Base-by-base conservation (phyloP, 192 early-diverging fungal genomes). In the Mortierella claussenii region DNA sequence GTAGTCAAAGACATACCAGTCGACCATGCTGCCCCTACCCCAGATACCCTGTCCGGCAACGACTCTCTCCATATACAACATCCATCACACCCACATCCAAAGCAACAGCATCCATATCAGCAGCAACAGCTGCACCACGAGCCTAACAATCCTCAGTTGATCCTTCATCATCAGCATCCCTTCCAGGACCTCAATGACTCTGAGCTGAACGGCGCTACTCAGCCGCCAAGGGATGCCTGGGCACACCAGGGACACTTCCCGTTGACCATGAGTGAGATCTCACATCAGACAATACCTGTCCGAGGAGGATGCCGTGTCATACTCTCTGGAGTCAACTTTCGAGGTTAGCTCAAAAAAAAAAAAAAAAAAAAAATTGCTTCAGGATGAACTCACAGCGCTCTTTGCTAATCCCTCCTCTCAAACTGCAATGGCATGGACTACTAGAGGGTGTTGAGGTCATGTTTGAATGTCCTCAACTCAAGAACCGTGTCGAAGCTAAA, bases 191-290 rank as follows among this genome's bases (percentile, higher is more conserved):
- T n/a, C 20, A 18, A 48, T 33, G 18, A 47, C 31, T 31, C 43
- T 1, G 44, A 60, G 28, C 21, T 42, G 34, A 46, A 30, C 15
- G 18, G 26, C 2, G 30, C 2, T 11, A 17, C 12, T 20, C 20
- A 17, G 12, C 23, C 47, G 21, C 34, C 47, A 17, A 62, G 10
- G 36, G 73, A 76, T 40, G 73, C 57, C 33, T 76, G 73, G 73
- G 73, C 63, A 15, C 64, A 62, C 31, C 73, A 76, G 23, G 73
- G 73, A 0, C 58, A 76, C 23, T 76, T 67, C 34, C 73, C 73
- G 24, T 49, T 67, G 8, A 18, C 42, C 1, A 31, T 76, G 17
- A 37, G 59, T 42, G 46, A 46, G 3, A 42, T 67, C 46, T 76
- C 73, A 0, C 52, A 27, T 8, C 23, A 8, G 2, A 43, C 65